Conservation (phyloP, 1,284 basidiomycete genomes). For the Rhodotorula mucilaginosa region DNA sequence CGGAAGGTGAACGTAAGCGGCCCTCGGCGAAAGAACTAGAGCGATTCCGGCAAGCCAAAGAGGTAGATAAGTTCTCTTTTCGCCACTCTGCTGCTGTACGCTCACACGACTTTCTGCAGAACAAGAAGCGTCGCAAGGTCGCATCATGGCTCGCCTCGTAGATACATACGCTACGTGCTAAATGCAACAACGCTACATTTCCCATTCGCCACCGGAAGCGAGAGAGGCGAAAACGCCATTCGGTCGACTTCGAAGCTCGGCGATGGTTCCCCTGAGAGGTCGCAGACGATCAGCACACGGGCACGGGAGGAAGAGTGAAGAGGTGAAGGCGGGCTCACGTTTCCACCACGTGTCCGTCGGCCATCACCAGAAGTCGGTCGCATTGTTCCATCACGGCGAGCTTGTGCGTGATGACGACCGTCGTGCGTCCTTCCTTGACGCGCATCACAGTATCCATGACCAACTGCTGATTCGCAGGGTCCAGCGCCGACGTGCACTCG, state of each 20-base stretch:
- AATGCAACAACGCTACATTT: conserved; percentile 25
- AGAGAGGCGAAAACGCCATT: conserved; percentile 65
- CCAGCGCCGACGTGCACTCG: conserved; percentile 89
- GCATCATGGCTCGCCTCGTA: conserved; percentile 12
- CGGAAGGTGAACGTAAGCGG: conserved; percentile 10
- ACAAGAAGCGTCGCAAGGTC: conserved; percentile 31
- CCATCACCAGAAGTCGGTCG: conserved; percentile 79
- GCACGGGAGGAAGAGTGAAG: background rate
- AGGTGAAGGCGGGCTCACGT: conserved; percentile 28
- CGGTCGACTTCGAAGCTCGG: conserved; percentile 59
- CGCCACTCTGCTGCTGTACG: background rate
- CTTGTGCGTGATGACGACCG: conserved; percentile 91
- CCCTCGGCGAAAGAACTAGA: conserved; percentile 28
- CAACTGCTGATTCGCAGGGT: conserved; percentile 72
- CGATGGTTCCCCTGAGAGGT: conserved; percentile 25
- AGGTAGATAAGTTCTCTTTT: background rate
- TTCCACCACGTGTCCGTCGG: conserved; percentile 71
- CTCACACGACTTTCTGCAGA: background rate
- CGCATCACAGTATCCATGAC: conserved; percentile 72
- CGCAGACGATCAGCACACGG: background rate
- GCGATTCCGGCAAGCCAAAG: conserved; percentile 23
- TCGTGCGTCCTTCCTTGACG: conserved; percentile 69
- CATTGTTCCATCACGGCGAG: conserved; percentile 86
- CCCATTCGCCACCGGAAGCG: conserved; percentile 83
- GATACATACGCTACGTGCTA: background rate